Evolutionary conservation across 1,139 yeast species (phyloP).

Genomic region (Blastobotrys capitulatus): DNA sequence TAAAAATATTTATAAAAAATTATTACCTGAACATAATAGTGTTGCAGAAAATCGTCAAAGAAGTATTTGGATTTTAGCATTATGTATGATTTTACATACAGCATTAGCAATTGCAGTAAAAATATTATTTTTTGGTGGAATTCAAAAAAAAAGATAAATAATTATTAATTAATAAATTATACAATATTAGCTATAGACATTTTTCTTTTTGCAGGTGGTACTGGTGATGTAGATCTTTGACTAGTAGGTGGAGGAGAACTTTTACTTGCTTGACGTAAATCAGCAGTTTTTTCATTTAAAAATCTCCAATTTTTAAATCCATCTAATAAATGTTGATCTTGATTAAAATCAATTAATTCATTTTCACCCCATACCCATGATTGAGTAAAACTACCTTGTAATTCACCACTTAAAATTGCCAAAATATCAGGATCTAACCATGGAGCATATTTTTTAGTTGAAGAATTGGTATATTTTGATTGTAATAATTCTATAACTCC

Average conservation of each 20-base stretch:
- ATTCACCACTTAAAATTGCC: constrained; percentile 25
- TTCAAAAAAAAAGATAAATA: not conserved
- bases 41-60: constrained; percentile 28
- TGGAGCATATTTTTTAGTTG: constrained; percentile 14
- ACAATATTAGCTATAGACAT: constrained; percentile 27
- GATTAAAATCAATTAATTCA: not conserved
- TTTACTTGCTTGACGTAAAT: not conserved
- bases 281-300: not conserved
- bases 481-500: constrained; percentile 17
- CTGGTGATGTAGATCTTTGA: not conserved
- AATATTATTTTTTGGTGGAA: constrained; percentile 32
- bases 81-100: constrained; percentile 33
- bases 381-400: constrained; percentile 22
- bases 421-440: constrained; percentile 24
- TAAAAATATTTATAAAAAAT: constrained; percentile 30
- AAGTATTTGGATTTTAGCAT: constrained; percentile 29
- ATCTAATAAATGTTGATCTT: not conserved
- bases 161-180: constrained; percentile 8
- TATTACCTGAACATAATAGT: constrained; percentile 15
- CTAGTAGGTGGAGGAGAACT: constrained; percentile 1
- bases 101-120: constrained; percentile 37
- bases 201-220: constrained; percentile 8
- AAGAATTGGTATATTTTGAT: constrained; percentile 4
- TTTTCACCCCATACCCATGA: constrained; percentile 25
- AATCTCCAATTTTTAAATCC: not conserved